A percentile compares a stretch with the other conserved stretches of the same genome.
Evolutionary conservation across 192 early-diverging fungal genomes (phyloP).

Genomic region (Phlyctochytrium planicorne): DNA sequence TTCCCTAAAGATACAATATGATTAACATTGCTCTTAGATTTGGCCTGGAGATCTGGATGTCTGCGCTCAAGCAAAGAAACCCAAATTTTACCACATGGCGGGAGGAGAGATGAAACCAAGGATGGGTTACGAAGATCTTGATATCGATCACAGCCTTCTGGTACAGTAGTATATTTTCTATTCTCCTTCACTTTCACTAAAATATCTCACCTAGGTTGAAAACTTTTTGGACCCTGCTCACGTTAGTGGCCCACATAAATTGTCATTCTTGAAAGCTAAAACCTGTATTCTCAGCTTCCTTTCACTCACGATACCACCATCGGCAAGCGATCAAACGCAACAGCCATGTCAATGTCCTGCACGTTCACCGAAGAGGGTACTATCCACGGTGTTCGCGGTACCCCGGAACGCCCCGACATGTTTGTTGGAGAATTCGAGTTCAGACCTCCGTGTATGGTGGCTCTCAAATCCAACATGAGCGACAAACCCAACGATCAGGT

Average conservation of each 20-base stretch:
- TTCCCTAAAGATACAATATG: not conserved
- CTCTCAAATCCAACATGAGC: slow-evolving; percentile 14
- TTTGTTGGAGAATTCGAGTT: slow-evolving; percentile 19
- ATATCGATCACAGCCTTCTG: slow-evolving; percentile 40
- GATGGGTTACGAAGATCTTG: slow-evolving; percentile 33
- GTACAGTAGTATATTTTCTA: no score
- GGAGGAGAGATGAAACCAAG: slow-evolving; percentile 15
- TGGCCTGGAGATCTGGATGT: slow-evolving; percentile 34
- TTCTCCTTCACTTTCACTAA: no score
- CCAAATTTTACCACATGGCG: slow-evolving; percentile 21
- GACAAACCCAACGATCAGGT: slow-evolving; percentile 18
- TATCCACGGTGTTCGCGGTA: slow-evolving; percentile 17
- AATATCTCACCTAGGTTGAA: no score
- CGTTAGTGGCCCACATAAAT: no score
- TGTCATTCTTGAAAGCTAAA: not conserved
- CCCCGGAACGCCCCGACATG: slow-evolving; percentile 20
- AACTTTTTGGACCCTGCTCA: slow-evolving; percentile 44
- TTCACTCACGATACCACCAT: slow-evolving; percentile 44
- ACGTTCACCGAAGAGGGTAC: slow-evolving; percentile 14
- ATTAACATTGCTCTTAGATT: not conserved
- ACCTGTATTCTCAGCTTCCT: slow-evolving; percentile 29
- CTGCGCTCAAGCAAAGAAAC: not conserved
- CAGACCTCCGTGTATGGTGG: slow-evolving; percentile 11
- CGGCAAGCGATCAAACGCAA: slow-evolving; percentile 29
- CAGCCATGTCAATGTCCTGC: slow-evolving; percentile 27